phyloP scores from a whole-genome alignment of 1,284 basidiomycete genomes.

The Rhizoctonia solani region DNA sequence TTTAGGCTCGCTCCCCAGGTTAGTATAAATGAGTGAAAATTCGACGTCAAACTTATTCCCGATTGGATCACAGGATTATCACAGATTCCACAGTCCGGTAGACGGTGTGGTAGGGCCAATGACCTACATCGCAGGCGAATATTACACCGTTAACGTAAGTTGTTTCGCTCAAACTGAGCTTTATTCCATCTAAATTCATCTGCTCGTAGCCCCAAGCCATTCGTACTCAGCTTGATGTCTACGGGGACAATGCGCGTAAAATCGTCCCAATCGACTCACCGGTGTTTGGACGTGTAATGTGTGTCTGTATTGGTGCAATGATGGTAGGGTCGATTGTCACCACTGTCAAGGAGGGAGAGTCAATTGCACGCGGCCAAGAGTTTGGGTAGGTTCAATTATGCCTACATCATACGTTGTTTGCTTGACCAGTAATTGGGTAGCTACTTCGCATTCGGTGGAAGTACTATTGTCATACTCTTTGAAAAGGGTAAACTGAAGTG shows the following conservation, averaged over 20 bases:
- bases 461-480: constrained; percentile 85
- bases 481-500: constrained; percentile 81
- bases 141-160: constrained; percentile 89
- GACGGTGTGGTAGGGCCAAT: constrained; percentile 82
- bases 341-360: constrained; percentile 81
- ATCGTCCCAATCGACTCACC: constrained; percentile 87
- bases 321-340: constrained; percentile 91
- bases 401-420: background rate
- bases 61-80: constrained; percentile 71
- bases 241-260: constrained; percentile 91
- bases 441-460: constrained; percentile 94
- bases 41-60: background rate
- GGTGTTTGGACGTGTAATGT: constrained; percentile 86
- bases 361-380: constrained; percentile 82
- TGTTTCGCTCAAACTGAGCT: background rate
- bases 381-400: constrained; percentile 57
- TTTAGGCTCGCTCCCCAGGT: constrained; percentile 89
- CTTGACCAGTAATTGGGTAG: background rate
- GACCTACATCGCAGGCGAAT: constrained; percentile 81
- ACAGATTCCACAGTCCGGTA: constrained; percentile 93
- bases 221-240: constrained; percentile 81
- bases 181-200: background rate
- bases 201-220: constrained; percentile 73
- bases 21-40: background rate
- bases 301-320: constrained; percentile 89